Conservation (phyloP, 495 filamentous ascomycete species). For the Thozetella sp. region DNA sequence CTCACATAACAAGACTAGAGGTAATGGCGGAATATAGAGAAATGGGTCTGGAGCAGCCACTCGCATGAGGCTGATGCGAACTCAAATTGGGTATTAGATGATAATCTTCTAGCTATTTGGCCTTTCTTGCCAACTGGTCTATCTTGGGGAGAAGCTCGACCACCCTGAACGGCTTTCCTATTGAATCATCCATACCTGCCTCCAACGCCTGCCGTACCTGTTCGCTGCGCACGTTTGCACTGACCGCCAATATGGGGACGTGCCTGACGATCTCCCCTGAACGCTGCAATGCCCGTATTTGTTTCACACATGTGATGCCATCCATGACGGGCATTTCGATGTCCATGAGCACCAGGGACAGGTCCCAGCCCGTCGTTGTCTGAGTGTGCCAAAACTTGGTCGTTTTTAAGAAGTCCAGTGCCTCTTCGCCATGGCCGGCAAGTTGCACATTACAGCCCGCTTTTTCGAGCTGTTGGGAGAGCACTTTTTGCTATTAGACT, state of each 20-base stretch:
- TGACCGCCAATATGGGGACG: slow-evolving; percentile 79
- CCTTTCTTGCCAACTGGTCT: too few species aligned
- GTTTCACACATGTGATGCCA: slow-evolving; percentile 71
- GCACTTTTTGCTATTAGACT: slow-evolving; percentile 52
- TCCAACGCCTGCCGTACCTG: slow-evolving; percentile 58
- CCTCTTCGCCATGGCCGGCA: slow-evolving; percentile 81
- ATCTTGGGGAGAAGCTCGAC: not conserved
- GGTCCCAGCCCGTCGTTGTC: slow-evolving; percentile 28
- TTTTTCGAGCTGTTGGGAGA: slow-evolving; percentile 70
- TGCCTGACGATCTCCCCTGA: slow-evolving; percentile 53
- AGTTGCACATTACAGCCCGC: slow-evolving; percentile 69
- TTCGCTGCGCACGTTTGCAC: slow-evolving; percentile 73
- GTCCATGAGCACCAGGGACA: slow-evolving; percentile 79
- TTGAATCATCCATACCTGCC: slow-evolving; percentile 38
- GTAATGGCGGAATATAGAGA: too few species aligned
- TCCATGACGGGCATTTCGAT: slow-evolving; percentile 91
- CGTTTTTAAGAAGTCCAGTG: slow-evolving; percentile 51
- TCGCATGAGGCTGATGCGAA: too few species aligned
- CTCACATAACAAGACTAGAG: too few species aligned
- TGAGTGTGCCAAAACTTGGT: slow-evolving; percentile 51
- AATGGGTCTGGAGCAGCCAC: too few species aligned
- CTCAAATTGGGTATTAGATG: too few species aligned
- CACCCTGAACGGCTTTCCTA: not conserved
- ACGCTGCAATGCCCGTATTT: slow-evolving; percentile 66
- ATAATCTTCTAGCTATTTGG: too few species aligned